Evolutionary conservation across 2,329 filamentous ascomycete genomes (phyloP).

Genomic region (Cladophialophora psammophila): DNA sequence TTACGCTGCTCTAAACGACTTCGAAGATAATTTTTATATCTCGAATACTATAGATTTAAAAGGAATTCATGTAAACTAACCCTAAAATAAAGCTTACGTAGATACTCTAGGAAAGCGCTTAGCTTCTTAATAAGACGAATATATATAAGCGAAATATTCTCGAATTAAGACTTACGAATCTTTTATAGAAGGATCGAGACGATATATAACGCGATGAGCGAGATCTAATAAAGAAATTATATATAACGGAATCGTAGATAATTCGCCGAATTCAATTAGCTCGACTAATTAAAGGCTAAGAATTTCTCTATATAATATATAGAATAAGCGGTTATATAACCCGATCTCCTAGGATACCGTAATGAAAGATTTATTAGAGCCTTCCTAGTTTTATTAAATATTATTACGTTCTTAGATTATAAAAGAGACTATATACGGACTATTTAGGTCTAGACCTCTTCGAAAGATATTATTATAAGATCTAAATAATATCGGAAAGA

Average conservation of each 20-base stretch:
- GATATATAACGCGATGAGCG: background rate
- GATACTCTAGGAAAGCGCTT: background rate
- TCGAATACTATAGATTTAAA: background rate
- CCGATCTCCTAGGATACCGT: background rate
- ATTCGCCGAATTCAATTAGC: background rate
- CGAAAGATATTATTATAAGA: background rate
- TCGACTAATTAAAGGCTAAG: background rate
- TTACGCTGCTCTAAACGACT: no score
- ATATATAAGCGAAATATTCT: background rate
- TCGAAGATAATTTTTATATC: no score
- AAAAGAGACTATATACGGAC: background rate
- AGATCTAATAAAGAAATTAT: background rate
- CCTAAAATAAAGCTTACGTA: background rate
- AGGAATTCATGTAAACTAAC: constrained; percentile 1
- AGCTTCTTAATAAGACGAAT: background rate
- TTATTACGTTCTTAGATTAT: background rate
- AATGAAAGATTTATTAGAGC: background rate
- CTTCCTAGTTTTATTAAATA: no score
- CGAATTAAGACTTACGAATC: background rate
- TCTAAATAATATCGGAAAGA: constrained; percentile 7
- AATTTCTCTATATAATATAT: constrained; percentile 11
- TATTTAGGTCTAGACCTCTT: background rate
- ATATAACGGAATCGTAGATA: background rate
- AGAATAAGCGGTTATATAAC: background rate
- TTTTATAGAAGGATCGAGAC: background rate